Evolutionary conservation across 371 early-diverging fungal genomes (phyloP).

Genomic region (Nematocida major): DNA sequence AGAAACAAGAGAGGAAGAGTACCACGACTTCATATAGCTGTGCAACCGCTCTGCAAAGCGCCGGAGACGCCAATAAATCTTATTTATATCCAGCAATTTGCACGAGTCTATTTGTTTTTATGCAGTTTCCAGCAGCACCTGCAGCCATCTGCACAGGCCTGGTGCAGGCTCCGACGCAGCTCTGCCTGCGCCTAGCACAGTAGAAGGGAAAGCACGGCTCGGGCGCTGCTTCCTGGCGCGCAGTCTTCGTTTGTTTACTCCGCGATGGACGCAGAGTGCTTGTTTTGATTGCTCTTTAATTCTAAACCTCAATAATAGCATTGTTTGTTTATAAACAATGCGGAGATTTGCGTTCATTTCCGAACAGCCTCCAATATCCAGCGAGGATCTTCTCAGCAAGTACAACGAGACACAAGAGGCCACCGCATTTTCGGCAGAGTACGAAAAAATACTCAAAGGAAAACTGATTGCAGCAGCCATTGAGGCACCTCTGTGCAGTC

Average conservation of each 20-base stretch:
- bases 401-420: neutral
- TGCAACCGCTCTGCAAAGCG: too few species aligned
- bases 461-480: neutral
- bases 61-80: too few species aligned
- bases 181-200: too few species aligned
- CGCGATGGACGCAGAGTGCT: too few species aligned
- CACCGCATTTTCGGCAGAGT: constrained; percentile 8
- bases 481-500: neutral
- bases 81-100: too few species aligned
- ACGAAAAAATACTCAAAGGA: constrained; percentile 15
- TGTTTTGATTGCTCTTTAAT: constrained; percentile 2
- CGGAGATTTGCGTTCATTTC: constrained; percentile 40
- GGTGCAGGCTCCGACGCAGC: too few species aligned
- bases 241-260: too few species aligned
- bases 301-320: neutral
- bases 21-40: constrained; percentile 44
- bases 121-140: too few species aligned
- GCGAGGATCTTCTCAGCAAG: constrained; percentile 35
- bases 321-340: constrained; percentile 53
- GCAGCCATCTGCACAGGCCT: too few species aligned
- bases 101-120: too few species aligned
- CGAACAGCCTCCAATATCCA: constrained; percentile 30
- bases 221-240: too few species aligned
- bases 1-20: constrained; percentile 9
- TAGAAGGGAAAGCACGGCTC: too few species aligned